These are phyloP conservation scores for Durotheca rogersii DNA, from an alignment of 495 filamentous ascomycete genomes.

Conservation along the genomic window DNA sequence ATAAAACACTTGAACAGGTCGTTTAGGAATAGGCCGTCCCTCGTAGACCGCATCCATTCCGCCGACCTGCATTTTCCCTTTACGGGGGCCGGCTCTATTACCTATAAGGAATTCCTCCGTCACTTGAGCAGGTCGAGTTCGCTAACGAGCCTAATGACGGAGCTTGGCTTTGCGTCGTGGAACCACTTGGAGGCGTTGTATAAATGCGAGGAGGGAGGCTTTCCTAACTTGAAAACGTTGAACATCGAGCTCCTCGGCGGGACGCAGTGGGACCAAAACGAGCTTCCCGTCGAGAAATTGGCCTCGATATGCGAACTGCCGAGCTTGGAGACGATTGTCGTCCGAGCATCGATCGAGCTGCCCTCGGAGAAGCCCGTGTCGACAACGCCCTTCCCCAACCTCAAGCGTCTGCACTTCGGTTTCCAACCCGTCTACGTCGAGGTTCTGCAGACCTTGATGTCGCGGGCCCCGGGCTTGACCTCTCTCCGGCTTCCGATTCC, in stretches of 20 bases:
- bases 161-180: background rate
- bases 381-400: background rate
- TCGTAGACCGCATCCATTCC: slow-evolving; percentile 8
- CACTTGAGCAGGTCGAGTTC: slow-evolving; percentile 10
- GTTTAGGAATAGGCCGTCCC: background rate
- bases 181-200: background rate
- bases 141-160: background rate
- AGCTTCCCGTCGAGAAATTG: slow-evolving; percentile 2
- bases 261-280: background rate
- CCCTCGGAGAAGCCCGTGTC: background rate
- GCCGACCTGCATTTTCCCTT: background rate
- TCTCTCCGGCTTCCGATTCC: slow-evolving; percentile 1
- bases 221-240: slow-evolving; percentile 1
- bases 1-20: background rate
- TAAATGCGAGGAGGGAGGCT: slow-evolving; percentile 1
- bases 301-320: slow-evolving; percentile 11
- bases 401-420: slow-evolving; percentile 1
- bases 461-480: slow-evolving; percentile 1
- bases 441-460: slow-evolving; percentile 2
- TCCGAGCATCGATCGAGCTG: background rate
- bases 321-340: background rate
- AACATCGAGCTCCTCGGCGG: background rate
- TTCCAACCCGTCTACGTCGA: background rate
- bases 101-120: slow-evolving; percentile 3
- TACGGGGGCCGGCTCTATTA: background rate